These are phyloP conservation scores for Salix exigua DNA, from an alignment of 345 rosid species.

Conservation along the genomic window DNA sequence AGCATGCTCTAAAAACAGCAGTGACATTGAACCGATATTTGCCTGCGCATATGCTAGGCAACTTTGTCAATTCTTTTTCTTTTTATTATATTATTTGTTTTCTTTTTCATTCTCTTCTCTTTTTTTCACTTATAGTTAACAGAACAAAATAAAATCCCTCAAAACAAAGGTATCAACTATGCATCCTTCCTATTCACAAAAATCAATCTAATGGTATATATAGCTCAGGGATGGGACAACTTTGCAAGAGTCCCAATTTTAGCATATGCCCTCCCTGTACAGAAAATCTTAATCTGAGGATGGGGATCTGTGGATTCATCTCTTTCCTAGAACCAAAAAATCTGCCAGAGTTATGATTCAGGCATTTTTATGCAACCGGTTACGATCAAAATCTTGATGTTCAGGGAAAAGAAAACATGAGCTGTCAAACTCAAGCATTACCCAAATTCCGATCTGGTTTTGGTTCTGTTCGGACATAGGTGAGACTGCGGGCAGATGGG, in stretches of 20 bases:
- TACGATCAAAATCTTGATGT: neutral
- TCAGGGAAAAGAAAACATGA: neutral
- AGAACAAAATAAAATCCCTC: slow-evolving; percentile 2
- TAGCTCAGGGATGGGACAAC: neutral
- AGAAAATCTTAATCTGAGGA: slow-evolving; percentile 11
- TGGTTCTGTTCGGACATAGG: slow-evolving; percentile 65
- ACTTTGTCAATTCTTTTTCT: neutral
- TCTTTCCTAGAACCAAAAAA: neutral
- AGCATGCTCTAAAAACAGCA: neutral
- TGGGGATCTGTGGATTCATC: neutral
- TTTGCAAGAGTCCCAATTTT: neutral
- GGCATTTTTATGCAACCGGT: neutral
- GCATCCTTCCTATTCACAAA: slow-evolving; percentile 21
- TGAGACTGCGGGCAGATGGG: slow-evolving; percentile 58
- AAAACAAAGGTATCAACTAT: slow-evolving; percentile 1
- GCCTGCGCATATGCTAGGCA: neutral
- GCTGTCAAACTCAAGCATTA: slow-evolving; percentile 21
- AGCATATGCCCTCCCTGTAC: slow-evolving; percentile 9
- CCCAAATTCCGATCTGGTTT: slow-evolving; percentile 39
- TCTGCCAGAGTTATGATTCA: slow-evolving; percentile 1
- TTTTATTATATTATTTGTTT: neutral
- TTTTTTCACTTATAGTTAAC: neutral
- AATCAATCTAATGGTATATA: slow-evolving; percentile 5
- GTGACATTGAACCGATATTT: neutral
- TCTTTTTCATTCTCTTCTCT: neutral